A percentile compares a stretch with the other conserved stretches of the same genome.
Conservation (phyloP, 306 rosid species). For the Arachis stenosperma region DNA sequence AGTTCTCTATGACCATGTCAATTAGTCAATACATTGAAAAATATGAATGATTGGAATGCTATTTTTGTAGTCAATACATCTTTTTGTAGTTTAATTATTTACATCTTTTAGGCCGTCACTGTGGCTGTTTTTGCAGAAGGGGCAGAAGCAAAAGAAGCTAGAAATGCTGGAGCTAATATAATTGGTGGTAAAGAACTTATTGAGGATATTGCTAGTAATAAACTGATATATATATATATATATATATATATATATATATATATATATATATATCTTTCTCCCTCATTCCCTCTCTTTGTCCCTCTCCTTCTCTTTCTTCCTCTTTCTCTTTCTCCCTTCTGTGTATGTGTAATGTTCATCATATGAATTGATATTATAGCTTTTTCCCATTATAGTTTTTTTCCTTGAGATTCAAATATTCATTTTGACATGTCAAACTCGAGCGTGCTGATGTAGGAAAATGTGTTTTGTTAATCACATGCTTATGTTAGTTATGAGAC, state of each 20-base stretch:
- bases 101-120: conserved; percentile 53
- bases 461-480: conserved; percentile 1
- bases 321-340: not conserved
- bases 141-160: too few relatives aligned
- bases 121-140: too few relatives aligned
- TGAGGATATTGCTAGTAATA: too few relatives aligned
- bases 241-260: too few relatives aligned
- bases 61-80: too few relatives aligned
- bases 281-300: conserved; percentile 62
- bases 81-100: conserved; percentile 44
- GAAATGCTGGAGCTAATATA: too few relatives aligned
- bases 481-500: not conserved
- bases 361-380: not conserved
- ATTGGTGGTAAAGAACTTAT: too few relatives aligned
- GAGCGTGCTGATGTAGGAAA: conserved; percentile 3
- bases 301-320: conserved; percentile 55
- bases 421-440: not conserved
- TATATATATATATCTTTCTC: too few relatives aligned
- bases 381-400: not conserved
- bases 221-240: too few relatives aligned
- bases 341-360: conserved; percentile 1
- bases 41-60: too few relatives aligned
- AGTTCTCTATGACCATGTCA: too few relatives aligned
- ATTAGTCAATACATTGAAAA: too few relatives aligned
- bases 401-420: not conserved